A percentile compares a stretch with the other conserved stretches of the same genome.
Conservation (phyloP, 768 basidiomycete species). For the Kondoa malvinella region DNA sequence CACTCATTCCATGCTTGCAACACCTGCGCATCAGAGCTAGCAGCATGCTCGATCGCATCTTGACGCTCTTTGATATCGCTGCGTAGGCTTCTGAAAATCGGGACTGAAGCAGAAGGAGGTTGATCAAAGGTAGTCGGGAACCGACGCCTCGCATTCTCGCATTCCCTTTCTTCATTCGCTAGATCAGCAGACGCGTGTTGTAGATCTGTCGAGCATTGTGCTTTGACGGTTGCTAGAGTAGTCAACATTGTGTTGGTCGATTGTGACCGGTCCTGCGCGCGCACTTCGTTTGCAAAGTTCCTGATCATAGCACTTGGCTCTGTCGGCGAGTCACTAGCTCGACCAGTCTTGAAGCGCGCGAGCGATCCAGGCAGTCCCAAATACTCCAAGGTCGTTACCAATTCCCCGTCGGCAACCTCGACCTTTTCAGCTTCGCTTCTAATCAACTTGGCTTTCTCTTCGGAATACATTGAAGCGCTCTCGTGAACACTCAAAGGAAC, state of each 20-base stretch:
- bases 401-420: slow-evolving; percentile 66
- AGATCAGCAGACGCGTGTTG: slow-evolving; percentile 49
- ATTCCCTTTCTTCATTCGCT: slow-evolving; percentile 67
- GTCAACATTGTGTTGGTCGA: slow-evolving; percentile 45
- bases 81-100: slow-evolving; percentile 43
- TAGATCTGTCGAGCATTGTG: slow-evolving; percentile 44
- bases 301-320: slow-evolving; percentile 43
- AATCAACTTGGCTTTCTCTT: slow-evolving; percentile 93
- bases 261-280: slow-evolving; percentile 49
- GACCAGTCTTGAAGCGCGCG: slow-evolving; percentile 46
- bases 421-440: slow-evolving; percentile 73
- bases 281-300: slow-evolving; percentile 58
- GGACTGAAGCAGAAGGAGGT: slow-evolving; percentile 56
- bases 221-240: slow-evolving; percentile 46
- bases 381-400: slow-evolving; percentile 58
- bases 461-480: slow-evolving; percentile 87
- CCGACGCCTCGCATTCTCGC: slow-evolving; percentile 55
- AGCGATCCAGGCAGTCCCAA: slow-evolving; percentile 60
- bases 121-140: slow-evolving; percentile 78
- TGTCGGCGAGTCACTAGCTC: slow-evolving; percentile 18
- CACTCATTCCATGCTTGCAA: slow-evolving; percentile 53
- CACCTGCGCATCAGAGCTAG: slow-evolving; percentile 61
- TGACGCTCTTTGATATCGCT: slow-evolving; percentile 64
- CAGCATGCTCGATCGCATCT: slow-evolving; percentile 56
- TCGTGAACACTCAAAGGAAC: slow-evolving; percentile 90